Evolutionary conservation across 495 filamentous ascomycete genomes (phyloP), one percentile per base, ranked within the genome.

Genomic region (Neurospora terricola): DNA sequence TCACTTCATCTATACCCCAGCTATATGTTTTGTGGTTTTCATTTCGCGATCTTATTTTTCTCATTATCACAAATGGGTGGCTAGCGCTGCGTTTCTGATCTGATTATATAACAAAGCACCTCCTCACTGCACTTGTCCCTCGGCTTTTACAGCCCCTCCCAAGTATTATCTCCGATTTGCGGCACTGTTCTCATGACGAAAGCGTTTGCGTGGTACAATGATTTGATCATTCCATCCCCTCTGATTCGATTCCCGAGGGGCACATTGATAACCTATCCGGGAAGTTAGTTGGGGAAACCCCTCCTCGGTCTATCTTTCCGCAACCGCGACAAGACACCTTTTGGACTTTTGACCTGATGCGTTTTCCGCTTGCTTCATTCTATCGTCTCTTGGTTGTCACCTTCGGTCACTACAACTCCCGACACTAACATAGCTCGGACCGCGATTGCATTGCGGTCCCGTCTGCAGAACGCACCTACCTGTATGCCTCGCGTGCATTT

Each of bases 11-110:
- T 66, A 66, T 66, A 66, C 54, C 54, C 54, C 27, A 34, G 54
- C 27, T 66, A 71, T 36, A 72, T 71, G 54, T 71, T 72, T 70
- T 74, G 27, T 54, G 68, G 36, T 43, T 76, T 43, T 62, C 27
- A 27, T 71, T 71, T 59, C 5, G 12, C 70, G 38, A 27, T 27
- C 10, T 59, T 66, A 7, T 69, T 71, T 70, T 21, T 34, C 6
- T 69, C 12, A 7, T 34, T 62, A 3, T 16, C 23, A 4, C 54
- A 66, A 66, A 66, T 34, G 27, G 54, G 54, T 66, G 54, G 54
- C 54, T 66, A 66, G 54, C 54, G 54, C 54, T 66, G 54, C 14
- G 54, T 34, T 66, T 66, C 30, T 9, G 48, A 34, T 16, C 54
- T 66, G 54, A 66, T 66, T 66, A 66, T 62, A 66, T 66, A 66